Percentiles rank a stretch among this genome's conserved stretches.
These are phyloP conservation scores for Ogataea ganodermae DNA, from an alignment of 805 yeast genomes.

Conservation along the genomic window DNA sequence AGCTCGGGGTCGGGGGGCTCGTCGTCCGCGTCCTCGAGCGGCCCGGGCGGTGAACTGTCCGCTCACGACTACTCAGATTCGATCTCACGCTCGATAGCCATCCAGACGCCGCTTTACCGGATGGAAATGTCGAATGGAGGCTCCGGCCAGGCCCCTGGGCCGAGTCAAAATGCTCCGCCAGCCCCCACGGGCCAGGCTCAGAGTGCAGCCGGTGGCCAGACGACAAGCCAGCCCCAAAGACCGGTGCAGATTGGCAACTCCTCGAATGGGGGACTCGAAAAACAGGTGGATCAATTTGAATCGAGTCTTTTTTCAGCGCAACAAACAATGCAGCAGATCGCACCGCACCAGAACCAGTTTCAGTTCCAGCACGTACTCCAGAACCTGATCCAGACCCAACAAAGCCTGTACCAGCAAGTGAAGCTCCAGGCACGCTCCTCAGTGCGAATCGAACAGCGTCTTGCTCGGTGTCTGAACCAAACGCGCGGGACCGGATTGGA, in stretches of 20 bases:
- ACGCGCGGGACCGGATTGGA: conserved; percentile 35
- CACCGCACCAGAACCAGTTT: conserved; percentile 20
- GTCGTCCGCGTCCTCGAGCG: conserved; percentile 16
- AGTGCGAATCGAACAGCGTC: conserved; percentile 31
- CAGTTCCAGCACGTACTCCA: conserved; percentile 22
- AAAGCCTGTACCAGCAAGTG: conserved; percentile 23
- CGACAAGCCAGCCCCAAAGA: conserved; percentile 3
- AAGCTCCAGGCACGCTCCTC: conserved; percentile 24
- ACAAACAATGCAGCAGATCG: conserved; percentile 13
- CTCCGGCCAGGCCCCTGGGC: conserved; percentile 1
- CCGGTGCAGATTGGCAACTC: background rate
- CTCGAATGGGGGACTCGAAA: background rate
- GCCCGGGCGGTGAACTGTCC: conserved; percentile 15
- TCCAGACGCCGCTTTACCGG: conserved; percentile 27
- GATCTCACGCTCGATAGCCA: conserved; percentile 23
- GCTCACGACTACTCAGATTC: conserved; percentile 26
- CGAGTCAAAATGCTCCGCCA: conserved; percentile 3
- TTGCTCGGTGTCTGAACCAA: conserved; percentile 28
- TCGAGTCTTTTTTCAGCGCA: conserved; percentile 19
- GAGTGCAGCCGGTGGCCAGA: background rate
- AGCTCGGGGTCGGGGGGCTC: conserved; percentile 13
- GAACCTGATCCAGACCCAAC: conserved; percentile 22
- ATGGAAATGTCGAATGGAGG: conserved; percentile 20
- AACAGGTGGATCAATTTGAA: conserved; percentile 21
- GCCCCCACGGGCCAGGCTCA: conserved; percentile 3